Conservation (phyloP, 768 basidiomycete genomes). For the Coprinopsis sp. region DNA sequence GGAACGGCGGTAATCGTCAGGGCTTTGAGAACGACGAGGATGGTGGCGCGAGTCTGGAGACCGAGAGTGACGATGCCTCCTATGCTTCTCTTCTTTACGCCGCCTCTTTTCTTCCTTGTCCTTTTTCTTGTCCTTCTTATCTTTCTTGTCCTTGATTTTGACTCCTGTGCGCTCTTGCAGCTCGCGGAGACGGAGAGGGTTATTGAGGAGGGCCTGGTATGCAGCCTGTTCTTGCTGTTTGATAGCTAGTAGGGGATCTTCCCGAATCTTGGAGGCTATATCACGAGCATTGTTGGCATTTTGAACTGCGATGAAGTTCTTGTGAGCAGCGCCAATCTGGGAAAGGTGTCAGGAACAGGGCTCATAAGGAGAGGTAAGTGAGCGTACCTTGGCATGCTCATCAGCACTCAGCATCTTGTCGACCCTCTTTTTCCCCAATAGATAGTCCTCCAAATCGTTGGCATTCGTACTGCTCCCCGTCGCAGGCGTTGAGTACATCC, state of each 20-base stretch:
- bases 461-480: conserved; percentile 81
- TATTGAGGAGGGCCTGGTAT: conserved; percentile 79
- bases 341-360: conserved; percentile 1
- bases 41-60: conserved; percentile 9
- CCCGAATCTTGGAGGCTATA: conserved; percentile 88
- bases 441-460: conserved; percentile 93
- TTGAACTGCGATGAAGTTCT: conserved; percentile 91
- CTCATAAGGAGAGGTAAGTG: neutral
- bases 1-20: conserved; percentile 27
- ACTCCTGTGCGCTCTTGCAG: conserved; percentile 81
- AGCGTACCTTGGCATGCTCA: conserved; percentile 79
- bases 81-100: conserved; percentile 33
- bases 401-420: conserved; percentile 92
- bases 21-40: conserved; percentile 45
- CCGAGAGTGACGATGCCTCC: conserved; percentile 21
- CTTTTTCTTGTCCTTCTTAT: conserved; percentile 50
- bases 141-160: conserved; percentile 73
- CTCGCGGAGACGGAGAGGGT: conserved; percentile 79
- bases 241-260: conserved; percentile 95
- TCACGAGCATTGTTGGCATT: conserved; percentile 91
- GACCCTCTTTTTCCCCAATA: conserved; percentile 95
- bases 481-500: conserved; percentile 99
- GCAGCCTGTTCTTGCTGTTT: conserved; percentile 97
- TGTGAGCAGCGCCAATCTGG: conserved; percentile 81
- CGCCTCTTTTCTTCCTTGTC: conserved; percentile 44